phyloP scores from a whole-genome alignment of 768 basidiomycete genomes.

The Collybia nuda region DNA sequence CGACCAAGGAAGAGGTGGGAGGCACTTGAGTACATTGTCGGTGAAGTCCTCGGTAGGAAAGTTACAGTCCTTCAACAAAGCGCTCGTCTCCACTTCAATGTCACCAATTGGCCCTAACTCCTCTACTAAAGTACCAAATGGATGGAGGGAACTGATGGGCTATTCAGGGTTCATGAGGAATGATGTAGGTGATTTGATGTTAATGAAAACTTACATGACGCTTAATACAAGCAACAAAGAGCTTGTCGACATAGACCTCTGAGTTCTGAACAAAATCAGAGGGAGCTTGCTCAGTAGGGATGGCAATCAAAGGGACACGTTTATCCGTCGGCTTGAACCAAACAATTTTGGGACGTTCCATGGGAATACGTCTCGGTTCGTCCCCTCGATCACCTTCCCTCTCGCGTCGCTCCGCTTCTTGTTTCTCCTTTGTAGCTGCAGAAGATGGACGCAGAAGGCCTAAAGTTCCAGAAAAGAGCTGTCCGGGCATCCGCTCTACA shows the following conservation, averaged over 20 bases:
- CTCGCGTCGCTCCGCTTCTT: conserved; percentile 96
- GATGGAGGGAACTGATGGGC: conserved; percentile 96
- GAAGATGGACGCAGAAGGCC: conserved; percentile 94
- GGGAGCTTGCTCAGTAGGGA: conserved; percentile 98
- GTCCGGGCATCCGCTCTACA: conserved; percentile 98
- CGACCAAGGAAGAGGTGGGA: conserved; percentile 96
- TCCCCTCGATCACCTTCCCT: conserved; percentile 92
- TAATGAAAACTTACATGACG: conserved; percentile 72
- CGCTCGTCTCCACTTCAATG: conserved; percentile 96
- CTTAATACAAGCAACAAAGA: conserved; percentile 98
- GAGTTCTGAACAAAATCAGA: conserved; percentile 94
- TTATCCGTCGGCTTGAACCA: conserved; percentile 99
- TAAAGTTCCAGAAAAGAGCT: conserved; percentile 96
- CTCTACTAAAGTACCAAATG: conserved; percentile 97
- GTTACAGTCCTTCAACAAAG: conserved; percentile 97
- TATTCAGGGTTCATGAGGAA: conserved; percentile 34
- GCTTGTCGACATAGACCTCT: conserved; percentile 83
- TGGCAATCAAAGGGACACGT: conserved; percentile 96
- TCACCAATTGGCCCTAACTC: conserved; percentile 99
- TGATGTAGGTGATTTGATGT: background rate
- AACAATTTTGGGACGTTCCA: conserved; percentile 96
- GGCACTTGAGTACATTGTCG: conserved; percentile 91
- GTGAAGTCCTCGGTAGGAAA: conserved; percentile 98
- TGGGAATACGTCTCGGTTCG: conserved; percentile 73
- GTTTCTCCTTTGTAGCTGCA: conserved; percentile 97